phyloP scores from a whole-genome alignment of 139 green algal genomes.

The Coelastrella sp. region DNA sequence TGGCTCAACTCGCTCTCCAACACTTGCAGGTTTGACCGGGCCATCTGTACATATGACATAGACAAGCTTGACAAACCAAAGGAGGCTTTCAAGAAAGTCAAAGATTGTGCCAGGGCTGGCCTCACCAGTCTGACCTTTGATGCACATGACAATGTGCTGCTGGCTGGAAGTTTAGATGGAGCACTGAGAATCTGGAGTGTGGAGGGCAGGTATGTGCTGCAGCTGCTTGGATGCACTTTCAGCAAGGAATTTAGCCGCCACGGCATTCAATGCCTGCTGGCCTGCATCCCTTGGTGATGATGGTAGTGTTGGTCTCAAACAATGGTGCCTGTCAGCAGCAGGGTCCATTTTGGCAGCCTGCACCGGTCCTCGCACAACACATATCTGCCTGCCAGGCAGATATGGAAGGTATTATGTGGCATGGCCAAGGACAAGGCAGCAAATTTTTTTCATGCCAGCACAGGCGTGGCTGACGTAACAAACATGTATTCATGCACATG shows the following conservation, averaged over 20 bases:
- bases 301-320: too few species aligned
- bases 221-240: too few species aligned
- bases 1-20: too few species aligned
- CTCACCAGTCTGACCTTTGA: conserved; percentile 74
- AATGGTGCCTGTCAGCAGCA: too few species aligned
- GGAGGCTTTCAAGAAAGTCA: conserved; percentile 64
- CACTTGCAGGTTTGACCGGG: conserved; percentile 67
- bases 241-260: too few species aligned
- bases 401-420: too few species aligned
- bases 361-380: too few species aligned
- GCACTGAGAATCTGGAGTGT: conserved; percentile 68
- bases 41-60: conserved; percentile 76
- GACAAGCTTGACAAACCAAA: conserved; percentile 74
- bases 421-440: too few species aligned
- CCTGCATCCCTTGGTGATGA: too few species aligned
- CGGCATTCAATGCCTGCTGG: not conserved
- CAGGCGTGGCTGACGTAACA: not conserved
- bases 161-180: conserved; percentile 71
- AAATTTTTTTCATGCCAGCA: not conserved
- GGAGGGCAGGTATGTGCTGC: conserved; percentile 66
- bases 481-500: not conserved
- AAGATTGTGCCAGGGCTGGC: conserved; percentile 65
- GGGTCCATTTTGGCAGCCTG: too few species aligned
- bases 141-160: conserved; percentile 62
- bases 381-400: too few species aligned